phyloP scores from a whole-genome alignment of 495 filamentous ascomycete species.

The Neurospora sublineolata region DNA sequence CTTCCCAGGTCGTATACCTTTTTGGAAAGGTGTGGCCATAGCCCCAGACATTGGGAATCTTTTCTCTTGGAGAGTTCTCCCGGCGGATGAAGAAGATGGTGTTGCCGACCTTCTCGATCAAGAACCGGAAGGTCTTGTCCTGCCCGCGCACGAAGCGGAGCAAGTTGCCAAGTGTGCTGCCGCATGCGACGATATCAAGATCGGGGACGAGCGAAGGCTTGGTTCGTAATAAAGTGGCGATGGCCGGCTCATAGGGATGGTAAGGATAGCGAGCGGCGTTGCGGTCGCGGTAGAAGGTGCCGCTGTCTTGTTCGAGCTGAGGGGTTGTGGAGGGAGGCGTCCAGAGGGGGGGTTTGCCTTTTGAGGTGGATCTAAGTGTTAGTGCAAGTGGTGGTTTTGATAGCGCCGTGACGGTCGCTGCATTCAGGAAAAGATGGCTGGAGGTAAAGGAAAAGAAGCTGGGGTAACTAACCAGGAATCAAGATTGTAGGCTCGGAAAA shows the following conservation, averaged over 20 bases:
- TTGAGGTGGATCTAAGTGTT: constrained; percentile 1
- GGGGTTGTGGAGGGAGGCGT: constrained; percentile 32
- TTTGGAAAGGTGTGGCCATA: constrained; percentile 58
- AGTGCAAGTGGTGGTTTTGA: background rate
- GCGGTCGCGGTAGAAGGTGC: constrained; percentile 46
- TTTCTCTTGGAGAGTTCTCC: constrained; percentile 42
- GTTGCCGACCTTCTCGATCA: constrained; percentile 46
- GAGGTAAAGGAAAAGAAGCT: background rate
- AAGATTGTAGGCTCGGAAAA: constrained; percentile 4
- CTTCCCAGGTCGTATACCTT: constrained; percentile 48
- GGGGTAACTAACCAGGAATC: constrained; percentile 9
- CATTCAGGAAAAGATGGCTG: background rate
- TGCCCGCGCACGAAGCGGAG: constrained; percentile 40
- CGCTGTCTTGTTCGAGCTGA: constrained; percentile 38
- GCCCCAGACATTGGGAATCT: constrained; percentile 41
- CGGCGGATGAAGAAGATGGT: constrained; percentile 52
- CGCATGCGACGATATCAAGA: constrained; percentile 52
- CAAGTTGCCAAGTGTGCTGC: constrained; percentile 45
- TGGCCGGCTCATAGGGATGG: constrained; percentile 48
- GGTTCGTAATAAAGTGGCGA: constrained; percentile 24
- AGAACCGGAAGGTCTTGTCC: constrained; percentile 41
- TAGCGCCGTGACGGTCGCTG: background rate
- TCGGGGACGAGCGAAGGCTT: constrained; percentile 11
- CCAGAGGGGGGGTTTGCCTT: constrained; percentile 52
- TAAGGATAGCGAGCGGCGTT: constrained; percentile 48